Conservation (phyloP, 2,329 filamentous ascomycete species). For the Botrytis elliptica region DNA sequence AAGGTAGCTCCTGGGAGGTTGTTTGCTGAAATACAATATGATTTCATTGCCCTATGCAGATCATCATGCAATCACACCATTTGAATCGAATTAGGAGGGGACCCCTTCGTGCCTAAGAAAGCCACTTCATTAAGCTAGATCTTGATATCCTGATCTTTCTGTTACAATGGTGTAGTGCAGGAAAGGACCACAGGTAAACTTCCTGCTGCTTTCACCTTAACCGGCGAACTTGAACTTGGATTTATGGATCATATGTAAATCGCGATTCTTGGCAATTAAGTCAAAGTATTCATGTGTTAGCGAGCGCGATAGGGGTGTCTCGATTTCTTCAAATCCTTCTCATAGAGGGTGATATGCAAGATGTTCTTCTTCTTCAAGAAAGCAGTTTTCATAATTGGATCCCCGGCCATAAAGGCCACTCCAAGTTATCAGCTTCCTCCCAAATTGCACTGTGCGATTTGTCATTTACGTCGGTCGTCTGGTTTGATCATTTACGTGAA, state of each 20-base stretch:
- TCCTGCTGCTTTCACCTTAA: background rate
- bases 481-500: background rate
- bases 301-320: background rate
- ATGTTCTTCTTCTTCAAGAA: background rate
- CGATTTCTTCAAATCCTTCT: background rate
- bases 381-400: background rate
- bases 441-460: background rate
- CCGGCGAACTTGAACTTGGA: background rate
- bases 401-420: background rate
- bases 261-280: background rate
- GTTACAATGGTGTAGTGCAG: background rate
- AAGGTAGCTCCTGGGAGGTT: background rate
- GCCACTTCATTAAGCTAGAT: fast-evolving
- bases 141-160: background rate
- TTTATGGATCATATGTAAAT: fast-evolving
- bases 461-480: background rate
- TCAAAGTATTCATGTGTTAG: background rate
- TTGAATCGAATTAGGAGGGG: background rate
- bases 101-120: background rate
- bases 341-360: background rate
- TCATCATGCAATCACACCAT: background rate
- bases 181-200: background rate
- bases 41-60: background rate
- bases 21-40: background rate
- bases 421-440: background rate